phyloP scores from a whole-genome alignment of 2,329 filamentous ascomycete genomes.

The Teratosphaeria pseudoeucalypti region DNA sequence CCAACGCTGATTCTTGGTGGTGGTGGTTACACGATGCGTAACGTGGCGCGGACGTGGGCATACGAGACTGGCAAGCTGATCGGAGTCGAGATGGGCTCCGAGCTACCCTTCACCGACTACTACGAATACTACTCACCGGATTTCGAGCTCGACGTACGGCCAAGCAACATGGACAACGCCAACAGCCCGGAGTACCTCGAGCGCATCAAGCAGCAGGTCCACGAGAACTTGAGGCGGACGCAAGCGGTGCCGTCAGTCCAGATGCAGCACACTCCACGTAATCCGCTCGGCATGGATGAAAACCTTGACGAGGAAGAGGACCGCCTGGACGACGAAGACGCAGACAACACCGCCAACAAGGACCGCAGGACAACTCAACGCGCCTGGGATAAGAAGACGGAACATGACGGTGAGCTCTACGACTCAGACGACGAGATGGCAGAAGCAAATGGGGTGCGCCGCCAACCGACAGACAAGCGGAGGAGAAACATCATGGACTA shows the following conservation, averaged over 20 bases:
- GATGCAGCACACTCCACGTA: conserved; percentile 52
- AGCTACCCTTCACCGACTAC: conserved; percentile 94
- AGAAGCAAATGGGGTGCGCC: conserved; percentile 41
- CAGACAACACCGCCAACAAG: conserved; percentile 78
- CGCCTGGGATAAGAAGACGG: conserved; percentile 68
- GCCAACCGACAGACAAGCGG: conserved; percentile 14
- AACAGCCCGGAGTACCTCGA: conserved; percentile 59
- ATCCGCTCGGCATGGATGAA: conserved; percentile 46
- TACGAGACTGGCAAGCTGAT: conserved; percentile 70
- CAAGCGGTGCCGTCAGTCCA: conserved; percentile 51
- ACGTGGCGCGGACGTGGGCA: conserved; percentile 51
- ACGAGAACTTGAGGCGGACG: conserved; percentile 56
- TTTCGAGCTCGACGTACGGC: conserved; percentile 58
- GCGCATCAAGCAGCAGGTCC: conserved; percentile 55
- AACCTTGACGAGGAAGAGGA: conserved; percentile 51
- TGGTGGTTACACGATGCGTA: conserved; percentile 61
- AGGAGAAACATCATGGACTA: conserved; percentile 52
- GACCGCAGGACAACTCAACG: conserved; percentile 74
- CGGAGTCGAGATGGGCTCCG: conserved; percentile 66
- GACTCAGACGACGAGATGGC: conserved; percentile 81
- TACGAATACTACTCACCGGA: conserved; percentile 70
- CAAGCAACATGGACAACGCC: conserved; percentile 63
- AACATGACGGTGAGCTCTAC: conserved; percentile 65
- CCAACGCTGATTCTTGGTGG: conserved; percentile 57
- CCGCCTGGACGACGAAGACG: conserved; percentile 57